Conservation (phyloP, 2,329 filamentous ascomycete genomes). For the Ascocoryne sarcoides region DNA sequence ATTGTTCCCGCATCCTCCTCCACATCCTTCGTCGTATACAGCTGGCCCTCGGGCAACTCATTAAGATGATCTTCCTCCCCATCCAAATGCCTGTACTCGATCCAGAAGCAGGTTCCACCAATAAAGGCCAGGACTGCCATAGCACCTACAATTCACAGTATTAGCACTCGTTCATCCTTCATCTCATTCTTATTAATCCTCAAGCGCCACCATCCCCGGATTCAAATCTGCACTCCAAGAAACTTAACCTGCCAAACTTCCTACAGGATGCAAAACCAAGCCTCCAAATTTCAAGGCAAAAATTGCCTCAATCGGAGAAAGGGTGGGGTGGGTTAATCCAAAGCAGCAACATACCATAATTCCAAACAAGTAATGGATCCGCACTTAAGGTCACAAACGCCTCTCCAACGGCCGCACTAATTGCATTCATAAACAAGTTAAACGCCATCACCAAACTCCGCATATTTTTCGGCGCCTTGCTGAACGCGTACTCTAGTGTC, state of each 20-base stretch:
- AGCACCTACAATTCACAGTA: too few relatives aligned
- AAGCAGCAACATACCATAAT: too few relatives aligned
- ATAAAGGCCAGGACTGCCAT: constrained; percentile 54
- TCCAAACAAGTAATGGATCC: constrained; percentile 62
- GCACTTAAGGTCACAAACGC: constrained; percentile 52
- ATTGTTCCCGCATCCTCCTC: constrained; percentile 10
- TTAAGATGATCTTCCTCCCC: constrained; percentile 61
- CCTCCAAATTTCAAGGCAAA: too few relatives aligned
- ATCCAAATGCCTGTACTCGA: constrained; percentile 58
- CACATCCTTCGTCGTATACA: constrained; percentile 14
- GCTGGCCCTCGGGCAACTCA: constrained; percentile 34
- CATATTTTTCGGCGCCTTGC: constrained; percentile 74
- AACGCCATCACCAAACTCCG: constrained; percentile 64
- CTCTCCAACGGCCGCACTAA: constrained; percentile 63
- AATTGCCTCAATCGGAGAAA: too few relatives aligned
- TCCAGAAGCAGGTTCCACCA: constrained; percentile 59
- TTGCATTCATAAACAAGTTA: constrained; percentile 61
- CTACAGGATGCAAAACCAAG: too few relatives aligned
- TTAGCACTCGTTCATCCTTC: too few relatives aligned
- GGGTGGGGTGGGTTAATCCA: too few relatives aligned
- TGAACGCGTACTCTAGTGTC: constrained; percentile 67
- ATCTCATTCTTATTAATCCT: too few relatives aligned
- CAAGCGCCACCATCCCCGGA: too few relatives aligned
- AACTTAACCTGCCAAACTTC: too few relatives aligned
- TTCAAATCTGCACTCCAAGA: too few relatives aligned